Evolutionary conservation across 495 filamentous ascomycete genomes (phyloP), one percentile per base, ranked within the genome.

Genomic region (Penicillium ochrochloron): DNA sequence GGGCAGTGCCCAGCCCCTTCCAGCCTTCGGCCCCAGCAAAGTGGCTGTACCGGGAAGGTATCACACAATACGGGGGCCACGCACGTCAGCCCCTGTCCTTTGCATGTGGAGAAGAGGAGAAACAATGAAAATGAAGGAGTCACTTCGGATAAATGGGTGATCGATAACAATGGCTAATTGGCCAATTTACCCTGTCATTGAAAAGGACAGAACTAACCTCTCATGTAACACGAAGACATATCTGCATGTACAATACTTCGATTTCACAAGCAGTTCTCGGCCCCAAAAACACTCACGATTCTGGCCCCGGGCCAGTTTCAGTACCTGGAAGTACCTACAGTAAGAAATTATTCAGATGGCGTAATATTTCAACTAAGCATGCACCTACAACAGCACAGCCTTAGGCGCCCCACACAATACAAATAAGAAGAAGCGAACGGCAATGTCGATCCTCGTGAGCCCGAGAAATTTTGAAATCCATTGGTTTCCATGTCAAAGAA

Each of bases 1-100:
- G 39, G 31, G 17, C 27, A 39, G 41, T 19, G 21, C 54, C 53
- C 53, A 63, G 61, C 37, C 62, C 35, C 48, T 62, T 58, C 66
- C 25, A 19, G 65, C 42, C 42, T 57, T 41, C 31, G 46, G 31
- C 31, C 51, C 15, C n/a, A 31, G 48, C 12, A 52, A 52, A 31
- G 48, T 29, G 25, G 48, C 12, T 29, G 60, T 64, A 35, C 44
- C 50, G 51, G 50, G 11, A 17, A 41, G 37, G 59, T 39, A 37
- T 67, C 19, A 11, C 63, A 21, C 50, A 35, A 61, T 60, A 48
- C 61, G 25, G 48, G 48, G 25, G 25, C 48, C 25, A n/a, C 48
- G 48, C 48, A 51, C 17, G 12, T 51, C 48, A 31, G 48, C 48
- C 48, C 48, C 48, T 52, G 48, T 10, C n/a, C 12, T 52, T 51